Percentiles rank a stretch among this genome's conserved stretches.
Evolutionary conservation across 2,329 filamentous ascomycete genomes (phyloP).

Genomic region (Trichoderma atroviride): DNA sequence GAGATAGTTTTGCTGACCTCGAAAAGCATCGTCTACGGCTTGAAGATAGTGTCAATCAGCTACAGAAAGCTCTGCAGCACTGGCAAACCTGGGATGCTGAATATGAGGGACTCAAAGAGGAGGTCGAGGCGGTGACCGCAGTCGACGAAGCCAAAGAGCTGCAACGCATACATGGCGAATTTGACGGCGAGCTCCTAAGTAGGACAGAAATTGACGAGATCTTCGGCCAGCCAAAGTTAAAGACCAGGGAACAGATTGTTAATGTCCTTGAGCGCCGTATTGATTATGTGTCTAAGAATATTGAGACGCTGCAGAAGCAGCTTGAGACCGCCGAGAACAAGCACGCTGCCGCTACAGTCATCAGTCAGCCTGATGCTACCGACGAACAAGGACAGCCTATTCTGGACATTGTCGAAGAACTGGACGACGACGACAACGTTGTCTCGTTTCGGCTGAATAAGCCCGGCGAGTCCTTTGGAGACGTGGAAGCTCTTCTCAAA

Average conservation of each 20-base stretch:
- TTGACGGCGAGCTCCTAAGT: conserved; percentile 65
- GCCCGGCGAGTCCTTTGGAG: conserved; percentile 68
- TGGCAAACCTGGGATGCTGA: conserved; percentile 93
- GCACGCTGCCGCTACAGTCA: conserved; percentile 63
- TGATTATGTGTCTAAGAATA: conserved; percentile 87
- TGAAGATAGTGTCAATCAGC: conserved; percentile 69
- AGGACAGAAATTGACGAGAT: conserved; percentile 58
- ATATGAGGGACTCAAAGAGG: conserved; percentile 86
- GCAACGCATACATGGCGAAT: conserved; percentile 58
- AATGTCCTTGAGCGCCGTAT: conserved; percentile 69
- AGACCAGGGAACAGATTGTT: conserved; percentile 53
- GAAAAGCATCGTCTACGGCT: conserved; percentile 76
- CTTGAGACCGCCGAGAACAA: conserved; percentile 70
- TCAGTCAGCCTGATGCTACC: conserved; percentile 61
- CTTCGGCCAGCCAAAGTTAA: conserved; percentile 38
- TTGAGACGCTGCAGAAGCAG: conserved; percentile 72
- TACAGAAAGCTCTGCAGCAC: conserved; percentile 76
- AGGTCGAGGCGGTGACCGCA: conserved; percentile 62
- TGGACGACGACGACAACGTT: conserved; percentile 89
- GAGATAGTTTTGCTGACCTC: conserved; percentile 64
- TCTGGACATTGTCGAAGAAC: conserved; percentile 87
- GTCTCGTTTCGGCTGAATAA: conserved; percentile 66
- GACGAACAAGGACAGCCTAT: conserved; percentile 75
- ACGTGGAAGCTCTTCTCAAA: conserved; percentile 71
- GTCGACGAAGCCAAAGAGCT: conserved; percentile 54